Evolutionary conservation across 345 rosid species (phyloP).

Genomic region (Acer saccharum): DNA sequence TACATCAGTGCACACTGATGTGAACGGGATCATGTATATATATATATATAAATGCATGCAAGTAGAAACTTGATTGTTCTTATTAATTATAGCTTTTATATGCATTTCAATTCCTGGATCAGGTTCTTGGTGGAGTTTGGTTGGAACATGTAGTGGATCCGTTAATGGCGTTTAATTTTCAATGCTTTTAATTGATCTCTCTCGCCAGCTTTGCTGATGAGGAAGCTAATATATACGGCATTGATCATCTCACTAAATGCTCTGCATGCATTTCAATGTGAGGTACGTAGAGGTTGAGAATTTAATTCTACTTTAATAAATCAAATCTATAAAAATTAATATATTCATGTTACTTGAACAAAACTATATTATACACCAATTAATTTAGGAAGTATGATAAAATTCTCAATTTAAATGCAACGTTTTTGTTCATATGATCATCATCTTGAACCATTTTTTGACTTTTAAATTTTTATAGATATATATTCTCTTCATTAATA

Average conservation of each 20-base stretch:
- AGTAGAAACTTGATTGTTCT: constrained; percentile 25
- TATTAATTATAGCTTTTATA: constrained; percentile 14
- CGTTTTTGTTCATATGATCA: not conserved
- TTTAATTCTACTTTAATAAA: constrained; percentile 22
- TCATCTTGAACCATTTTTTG: not conserved
- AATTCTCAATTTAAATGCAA: not conserved
- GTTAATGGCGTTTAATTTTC: constrained; percentile 27
- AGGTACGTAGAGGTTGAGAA: constrained; percentile 20
- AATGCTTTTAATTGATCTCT: constrained; percentile 10
- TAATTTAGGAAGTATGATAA: not conserved
- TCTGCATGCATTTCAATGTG: constrained; percentile 29
- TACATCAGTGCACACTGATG: no score
- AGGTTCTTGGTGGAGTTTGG: constrained; percentile 27
- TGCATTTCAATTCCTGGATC: constrained; percentile 19
- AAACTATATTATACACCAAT: not conserved
- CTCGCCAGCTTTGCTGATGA: constrained; percentile 12
- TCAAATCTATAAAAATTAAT: not conserved
- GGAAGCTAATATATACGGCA: constrained; percentile 27
- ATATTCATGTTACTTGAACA: no score
- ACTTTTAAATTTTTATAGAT: not conserved
- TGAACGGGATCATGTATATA: no score
- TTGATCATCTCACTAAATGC: constrained; percentile 28
- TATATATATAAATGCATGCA: not conserved
- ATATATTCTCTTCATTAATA: not conserved
- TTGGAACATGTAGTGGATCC: constrained; percentile 31